Evolutionary conservation across 805 yeast genomes (phyloP).

Genomic region (Jamesozyma piceae): DNA sequence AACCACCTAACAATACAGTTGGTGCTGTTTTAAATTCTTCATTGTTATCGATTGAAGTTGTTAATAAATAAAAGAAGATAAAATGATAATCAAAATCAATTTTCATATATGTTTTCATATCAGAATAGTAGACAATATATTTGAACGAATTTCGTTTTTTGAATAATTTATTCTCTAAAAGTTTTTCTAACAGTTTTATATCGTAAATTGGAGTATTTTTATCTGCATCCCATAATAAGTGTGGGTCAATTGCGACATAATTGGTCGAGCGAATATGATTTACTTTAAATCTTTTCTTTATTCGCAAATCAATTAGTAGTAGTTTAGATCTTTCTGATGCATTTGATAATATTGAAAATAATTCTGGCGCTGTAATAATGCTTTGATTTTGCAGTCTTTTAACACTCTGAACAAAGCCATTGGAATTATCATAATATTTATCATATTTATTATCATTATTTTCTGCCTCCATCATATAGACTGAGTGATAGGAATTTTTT

Average conservation of each 20-base stretch:
- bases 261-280: conserved; percentile 34
- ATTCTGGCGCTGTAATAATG: conserved; percentile 32
- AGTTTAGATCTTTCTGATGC: conserved; percentile 36
- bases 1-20: conserved; percentile 36
- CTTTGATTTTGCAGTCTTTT: conserved; percentile 43
- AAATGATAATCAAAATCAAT: conserved; percentile 28
- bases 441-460: conserved; percentile 9
- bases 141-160: conserved; percentile 27
- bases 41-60: conserved; percentile 12
- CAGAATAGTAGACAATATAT: conserved; percentile 34
- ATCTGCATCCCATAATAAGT: conserved; percentile 19
- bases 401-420: conserved; percentile 16
- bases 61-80: conserved; percentile 24
- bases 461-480: conserved; percentile 30
- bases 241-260: conserved; percentile 35
- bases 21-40: conserved; percentile 17
- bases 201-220: conserved; percentile 27
- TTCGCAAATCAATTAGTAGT: conserved; percentile 35
- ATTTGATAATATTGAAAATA: conserved; percentile 37
- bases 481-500: conserved; percentile 35
- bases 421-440: conserved; percentile 11
- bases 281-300: conserved; percentile 24
- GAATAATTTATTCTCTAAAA: conserved; percentile 23
- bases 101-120: conserved; percentile 28
- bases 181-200: conserved; percentile 24